Conservation (phyloP, 305 asterid genomes). For the Rubia balearica region DNA sequence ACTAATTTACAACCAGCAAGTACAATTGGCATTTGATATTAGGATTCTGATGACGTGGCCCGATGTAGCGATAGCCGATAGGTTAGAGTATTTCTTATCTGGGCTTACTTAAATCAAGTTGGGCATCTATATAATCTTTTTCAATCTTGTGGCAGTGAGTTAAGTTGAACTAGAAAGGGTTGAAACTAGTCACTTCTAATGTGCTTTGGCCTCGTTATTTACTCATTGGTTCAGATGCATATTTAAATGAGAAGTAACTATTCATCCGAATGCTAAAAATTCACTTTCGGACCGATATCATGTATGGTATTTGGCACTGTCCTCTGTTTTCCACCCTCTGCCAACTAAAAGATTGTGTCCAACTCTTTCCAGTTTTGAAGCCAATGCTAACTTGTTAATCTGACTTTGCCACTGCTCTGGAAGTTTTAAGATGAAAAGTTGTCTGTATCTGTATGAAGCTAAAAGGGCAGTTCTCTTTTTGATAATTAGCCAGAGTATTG, state of each 20-base stretch:
- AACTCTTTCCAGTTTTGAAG: too few species aligned
- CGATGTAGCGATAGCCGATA: neutral
- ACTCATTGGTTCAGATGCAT: too few species aligned
- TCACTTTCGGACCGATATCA: too few species aligned
- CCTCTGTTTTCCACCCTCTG: too few species aligned
- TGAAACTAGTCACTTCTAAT: neutral
- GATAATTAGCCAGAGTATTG: neutral
- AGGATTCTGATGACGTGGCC: neutral
- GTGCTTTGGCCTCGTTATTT: neutral
- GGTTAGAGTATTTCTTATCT: neutral
- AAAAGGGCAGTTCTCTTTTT: too few species aligned
- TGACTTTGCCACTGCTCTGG: neutral
- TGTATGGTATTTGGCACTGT: too few species aligned
- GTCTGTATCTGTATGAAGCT: neutral
- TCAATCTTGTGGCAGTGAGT: neutral
- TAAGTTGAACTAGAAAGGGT: neutral
- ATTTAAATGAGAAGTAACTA: too few species aligned
- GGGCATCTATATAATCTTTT: neutral
- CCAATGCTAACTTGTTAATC: too few species aligned
- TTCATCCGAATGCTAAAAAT: too few species aligned
- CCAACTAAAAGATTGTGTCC: too few species aligned
- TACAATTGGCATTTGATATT: neutral
- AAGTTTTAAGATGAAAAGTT: neutral
- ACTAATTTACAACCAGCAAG: neutral
- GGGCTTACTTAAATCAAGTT: neutral